Evolutionary conservation across 2,329 filamentous ascomycete species (phyloP).

Genomic region (Macrophomina tecta): DNA sequence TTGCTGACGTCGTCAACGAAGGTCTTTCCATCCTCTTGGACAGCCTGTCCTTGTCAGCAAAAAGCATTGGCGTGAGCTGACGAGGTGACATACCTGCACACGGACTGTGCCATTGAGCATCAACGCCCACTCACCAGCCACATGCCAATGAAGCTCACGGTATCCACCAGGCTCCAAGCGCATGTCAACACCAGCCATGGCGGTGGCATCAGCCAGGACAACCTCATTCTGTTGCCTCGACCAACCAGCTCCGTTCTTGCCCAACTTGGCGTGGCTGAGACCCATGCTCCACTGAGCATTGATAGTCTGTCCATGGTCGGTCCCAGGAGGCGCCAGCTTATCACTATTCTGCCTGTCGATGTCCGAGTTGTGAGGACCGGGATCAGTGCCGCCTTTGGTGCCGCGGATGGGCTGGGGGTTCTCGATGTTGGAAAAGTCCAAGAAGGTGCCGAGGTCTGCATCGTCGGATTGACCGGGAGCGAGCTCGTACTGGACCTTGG

Average conservation of each 20-base stretch:
- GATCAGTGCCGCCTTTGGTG: slow-evolving; percentile 55
- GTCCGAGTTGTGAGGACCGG: slow-evolving; percentile 58
- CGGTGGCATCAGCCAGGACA: slow-evolving; percentile 52
- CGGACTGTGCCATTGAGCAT: slow-evolving; percentile 48
- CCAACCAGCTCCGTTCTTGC: slow-evolving; percentile 56
- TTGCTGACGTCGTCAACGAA: slow-evolving; percentile 31
- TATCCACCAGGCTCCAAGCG: slow-evolving; percentile 30
- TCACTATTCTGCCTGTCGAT: slow-evolving; percentile 64
- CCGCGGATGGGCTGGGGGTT: slow-evolving; percentile 64
- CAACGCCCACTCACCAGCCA: slow-evolving; percentile 47
- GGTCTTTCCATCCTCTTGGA: slow-evolving; percentile 30
- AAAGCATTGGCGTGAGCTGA: background rate
- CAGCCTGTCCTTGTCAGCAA: slow-evolving; percentile 17
- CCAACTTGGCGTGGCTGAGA: slow-evolving; percentile 33
- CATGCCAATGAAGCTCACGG: slow-evolving; percentile 40
- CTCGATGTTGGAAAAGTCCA: slow-evolving; percentile 60
- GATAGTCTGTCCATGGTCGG: slow-evolving; percentile 56
- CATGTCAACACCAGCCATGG: slow-evolving; percentile 32
- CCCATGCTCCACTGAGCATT: slow-evolving; percentile 63
- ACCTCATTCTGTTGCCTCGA: slow-evolving; percentile 60
- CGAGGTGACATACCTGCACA: slow-evolving; percentile 32
- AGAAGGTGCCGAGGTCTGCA: slow-evolving; percentile 57
- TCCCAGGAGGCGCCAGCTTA: slow-evolving; percentile 59
- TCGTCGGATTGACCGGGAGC: slow-evolving; percentile 60
- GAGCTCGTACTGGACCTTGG: slow-evolving; percentile 48